These are phyloP conservation scores for Tricholoma flavovirens DNA, from an alignment of 768 basidiomycete genomes.

Conservation along the genomic window DNA sequence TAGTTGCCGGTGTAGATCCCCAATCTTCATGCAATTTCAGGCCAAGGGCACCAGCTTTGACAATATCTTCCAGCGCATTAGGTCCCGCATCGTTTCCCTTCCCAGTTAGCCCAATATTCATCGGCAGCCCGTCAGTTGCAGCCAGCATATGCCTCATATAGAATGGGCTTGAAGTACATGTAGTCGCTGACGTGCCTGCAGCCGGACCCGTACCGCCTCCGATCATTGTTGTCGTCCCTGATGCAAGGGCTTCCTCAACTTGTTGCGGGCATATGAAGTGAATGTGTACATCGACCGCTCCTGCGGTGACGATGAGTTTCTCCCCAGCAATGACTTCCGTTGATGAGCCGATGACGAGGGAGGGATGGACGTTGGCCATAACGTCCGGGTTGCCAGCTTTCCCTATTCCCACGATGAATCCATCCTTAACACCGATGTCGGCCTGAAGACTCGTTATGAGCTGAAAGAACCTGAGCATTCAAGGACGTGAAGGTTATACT, in stretches of 20 bases:
- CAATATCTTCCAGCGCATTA: constrained; percentile 44
- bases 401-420: constrained; percentile 82
- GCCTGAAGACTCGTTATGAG: constrained; percentile 45
- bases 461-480: background rate
- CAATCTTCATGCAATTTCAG: constrained; percentile 98
- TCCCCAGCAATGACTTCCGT: constrained; percentile 97
- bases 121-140: constrained; percentile 83
- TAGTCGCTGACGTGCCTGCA: constrained; percentile 87
- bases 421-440: constrained; percentile 88
- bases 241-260: constrained; percentile 76
- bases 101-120: constrained; percentile 94
- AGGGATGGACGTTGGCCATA: constrained; percentile 72
- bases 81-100: constrained; percentile 91
- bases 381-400: constrained; percentile 96
- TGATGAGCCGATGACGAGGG: constrained; percentile 79
- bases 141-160: constrained; percentile 89
- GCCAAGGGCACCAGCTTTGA: constrained; percentile 35
- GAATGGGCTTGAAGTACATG: constrained; percentile 87
- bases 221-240: constrained; percentile 89
- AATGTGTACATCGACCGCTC: constrained; percentile 86
- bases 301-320: constrained; percentile 89
- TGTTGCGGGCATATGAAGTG: constrained; percentile 97
- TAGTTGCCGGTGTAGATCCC: constrained; percentile 85
- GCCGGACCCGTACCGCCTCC: constrained; percentile 96
- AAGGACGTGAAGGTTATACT: constrained; percentile 31